Percentiles rank a stretch among this genome's conserved stretches.
phyloP scores from a whole-genome alignment of 495 filamentous ascomycete genomes.

The Aspergillus affinis region DNA sequence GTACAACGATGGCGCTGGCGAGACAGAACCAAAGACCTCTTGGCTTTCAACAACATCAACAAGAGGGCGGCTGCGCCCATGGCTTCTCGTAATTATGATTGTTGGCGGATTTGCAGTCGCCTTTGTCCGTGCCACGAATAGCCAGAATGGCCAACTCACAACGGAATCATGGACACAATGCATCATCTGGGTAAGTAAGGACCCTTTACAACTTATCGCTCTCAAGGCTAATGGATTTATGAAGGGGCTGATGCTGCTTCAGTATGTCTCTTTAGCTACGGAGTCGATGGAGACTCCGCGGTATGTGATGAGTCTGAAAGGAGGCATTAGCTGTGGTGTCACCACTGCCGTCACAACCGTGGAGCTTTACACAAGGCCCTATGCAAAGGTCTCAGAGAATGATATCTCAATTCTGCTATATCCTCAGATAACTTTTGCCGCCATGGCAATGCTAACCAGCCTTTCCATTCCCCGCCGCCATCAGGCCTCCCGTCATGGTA shows the following conservation, averaged over 20 bases:
- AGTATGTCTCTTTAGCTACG: not conserved
- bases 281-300: not conserved
- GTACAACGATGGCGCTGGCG: not conserved
- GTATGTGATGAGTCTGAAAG: not conserved
- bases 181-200: not conserved
- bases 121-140: not conserved
- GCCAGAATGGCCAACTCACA: not conserved
- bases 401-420: not conserved
- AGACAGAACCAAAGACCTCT: not conserved
- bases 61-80: not conserved
- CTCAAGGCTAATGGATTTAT: not conserved
- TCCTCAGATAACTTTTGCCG: conserved; percentile 18
- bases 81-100: not conserved
- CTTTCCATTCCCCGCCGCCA: conserved; percentile 48
- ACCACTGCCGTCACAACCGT: not conserved
- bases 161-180: not conserved
- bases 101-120: not conserved
- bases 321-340: not conserved
- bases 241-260: not conserved
- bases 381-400: not conserved
- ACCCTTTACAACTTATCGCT: not conserved
- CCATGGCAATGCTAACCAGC: not conserved
- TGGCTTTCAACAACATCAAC: not conserved
- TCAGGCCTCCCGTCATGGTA: conserved; percentile 50
- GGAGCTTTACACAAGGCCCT: not conserved